Evolutionary conservation across 768 basidiomycete genomes (phyloP).

Genomic region (Pholiota microspora): DNA sequence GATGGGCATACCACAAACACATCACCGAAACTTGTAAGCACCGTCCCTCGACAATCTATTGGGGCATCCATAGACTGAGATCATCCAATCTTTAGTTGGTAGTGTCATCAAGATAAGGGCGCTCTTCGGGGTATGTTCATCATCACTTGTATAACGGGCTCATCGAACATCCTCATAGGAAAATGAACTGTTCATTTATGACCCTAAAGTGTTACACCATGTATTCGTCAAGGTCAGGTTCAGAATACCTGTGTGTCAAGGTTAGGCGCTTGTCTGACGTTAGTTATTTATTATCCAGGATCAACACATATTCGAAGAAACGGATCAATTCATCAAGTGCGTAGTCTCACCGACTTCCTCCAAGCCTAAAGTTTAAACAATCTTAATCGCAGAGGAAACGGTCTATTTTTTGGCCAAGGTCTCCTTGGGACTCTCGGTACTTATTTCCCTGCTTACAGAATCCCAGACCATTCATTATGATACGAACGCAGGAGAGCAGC

Average conservation of each 20-base stretch:
- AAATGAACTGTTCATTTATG: slow-evolving; percentile 36
- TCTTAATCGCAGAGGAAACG: slow-evolving; percentile 13
- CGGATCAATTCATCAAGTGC: slow-evolving; percentile 23
- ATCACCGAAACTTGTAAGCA: slow-evolving; percentile 31
- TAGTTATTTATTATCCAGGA: slow-evolving; percentile 26
- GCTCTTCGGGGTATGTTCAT: slow-evolving; percentile 14
- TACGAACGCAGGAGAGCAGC: slow-evolving; percentile 37
- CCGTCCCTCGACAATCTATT: background rate
- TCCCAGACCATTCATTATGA: background rate
- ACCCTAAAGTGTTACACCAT: slow-evolving; percentile 44
- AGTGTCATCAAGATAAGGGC: slow-evolving; percentile 30
- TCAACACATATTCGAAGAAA: slow-evolving; percentile 28
- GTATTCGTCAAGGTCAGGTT: slow-evolving; percentile 36
- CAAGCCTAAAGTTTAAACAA: background rate
- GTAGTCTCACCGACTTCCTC: background rate
- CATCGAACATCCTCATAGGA: slow-evolving; percentile 16
- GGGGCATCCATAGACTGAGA: background rate
- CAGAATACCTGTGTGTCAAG: background rate
- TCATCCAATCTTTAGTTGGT: slow-evolving; percentile 22
- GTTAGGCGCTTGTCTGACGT: background rate
- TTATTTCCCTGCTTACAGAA: background rate
- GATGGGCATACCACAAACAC: slow-evolving; percentile 35
- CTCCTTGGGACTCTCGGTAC: slow-evolving; percentile 27
- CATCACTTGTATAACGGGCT: too few relatives aligned
- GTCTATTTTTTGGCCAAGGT: slow-evolving; percentile 25